Conservation (phyloP, 2,329 filamentous ascomycete genomes). For the Parafenestella ontariensis region DNA sequence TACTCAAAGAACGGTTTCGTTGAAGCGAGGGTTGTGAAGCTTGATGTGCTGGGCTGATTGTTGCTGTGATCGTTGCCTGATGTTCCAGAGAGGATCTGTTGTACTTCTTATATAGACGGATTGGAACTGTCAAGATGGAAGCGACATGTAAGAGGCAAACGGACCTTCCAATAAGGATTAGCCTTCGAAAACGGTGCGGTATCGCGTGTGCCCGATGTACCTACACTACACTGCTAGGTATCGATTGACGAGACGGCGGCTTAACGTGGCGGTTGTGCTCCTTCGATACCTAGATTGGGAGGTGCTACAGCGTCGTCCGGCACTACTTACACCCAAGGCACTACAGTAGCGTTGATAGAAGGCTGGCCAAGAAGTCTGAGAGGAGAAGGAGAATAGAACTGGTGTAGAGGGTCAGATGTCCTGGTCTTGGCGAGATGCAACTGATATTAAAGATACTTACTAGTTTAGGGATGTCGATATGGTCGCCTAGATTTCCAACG, state of each 20-base stretch:
- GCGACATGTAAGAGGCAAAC: conserved; percentile 19
- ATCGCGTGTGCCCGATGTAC: conserved; percentile 27
- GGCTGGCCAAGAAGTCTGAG: conserved; percentile 19
- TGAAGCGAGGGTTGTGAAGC: conserved; percentile 20
- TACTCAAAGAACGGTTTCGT: conserved; percentile 14
- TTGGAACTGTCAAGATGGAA: conserved; percentile 9
- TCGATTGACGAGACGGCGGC: conserved; percentile 21
- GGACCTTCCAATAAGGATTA: conserved; percentile 44
- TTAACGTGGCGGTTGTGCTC: conserved; percentile 35
- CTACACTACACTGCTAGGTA: conserved; percentile 18
- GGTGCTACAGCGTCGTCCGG: conserved; percentile 37
- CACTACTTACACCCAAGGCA: conserved; percentile 30
- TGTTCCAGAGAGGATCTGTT: conserved; percentile 10
- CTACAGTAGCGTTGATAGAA: conserved; percentile 33
- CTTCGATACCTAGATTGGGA: conserved; percentile 37
- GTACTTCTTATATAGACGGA: conserved; percentile 41
- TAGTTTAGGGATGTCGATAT: conserved; percentile 41
- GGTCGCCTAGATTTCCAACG: conserved; percentile 18
- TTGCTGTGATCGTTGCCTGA: conserved; percentile 39
- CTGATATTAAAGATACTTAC: conserved; percentile 42
- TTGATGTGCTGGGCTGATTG: conserved; percentile 27
- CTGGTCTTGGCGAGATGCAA: conserved; percentile 37
- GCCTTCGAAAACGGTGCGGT: conserved; percentile 13
- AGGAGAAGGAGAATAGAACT: conserved; percentile 25
- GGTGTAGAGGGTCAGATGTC: conserved; percentile 24